phyloP scores from a whole-genome alignment of 2,329 filamentous ascomycete species.

The Fusarium oxysporum region DNA sequence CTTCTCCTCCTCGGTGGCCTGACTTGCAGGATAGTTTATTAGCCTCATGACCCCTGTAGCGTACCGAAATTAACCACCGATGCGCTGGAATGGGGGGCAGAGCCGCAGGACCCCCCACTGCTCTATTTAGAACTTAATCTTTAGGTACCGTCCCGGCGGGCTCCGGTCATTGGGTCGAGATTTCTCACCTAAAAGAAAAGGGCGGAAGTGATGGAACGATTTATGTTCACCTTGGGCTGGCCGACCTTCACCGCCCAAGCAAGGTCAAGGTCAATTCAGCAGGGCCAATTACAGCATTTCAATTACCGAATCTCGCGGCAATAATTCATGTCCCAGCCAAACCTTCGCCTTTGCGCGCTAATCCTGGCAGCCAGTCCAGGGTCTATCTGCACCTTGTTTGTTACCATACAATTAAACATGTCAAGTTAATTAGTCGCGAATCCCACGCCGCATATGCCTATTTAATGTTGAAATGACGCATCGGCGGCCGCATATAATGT shows the following conservation, averaged over 20 bases:
- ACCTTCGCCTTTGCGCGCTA: rapidly evolving
- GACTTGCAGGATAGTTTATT: not conserved
- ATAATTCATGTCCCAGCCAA: rapidly evolving
- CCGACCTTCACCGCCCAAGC: not conserved
- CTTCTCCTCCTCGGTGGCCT: not conserved
- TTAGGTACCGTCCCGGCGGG: not conserved
- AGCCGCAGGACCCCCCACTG: not conserved
- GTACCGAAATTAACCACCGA: not conserved
- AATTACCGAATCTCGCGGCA: not conserved
- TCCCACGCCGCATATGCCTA: not conserved
- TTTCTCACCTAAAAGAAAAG: not conserved
- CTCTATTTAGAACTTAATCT: conserved; percentile 6
- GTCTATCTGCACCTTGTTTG: not conserved
- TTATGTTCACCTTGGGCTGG: not conserved
- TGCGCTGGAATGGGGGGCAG: not conserved
- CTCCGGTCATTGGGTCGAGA: not conserved
- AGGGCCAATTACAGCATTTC: not conserved
- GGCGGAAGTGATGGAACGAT: not conserved
- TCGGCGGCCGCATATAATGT: rapidly evolving
- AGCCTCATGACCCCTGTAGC: not conserved
- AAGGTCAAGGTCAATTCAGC: not conserved
- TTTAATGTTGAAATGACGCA: rapidly evolving
- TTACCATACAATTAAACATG: not conserved
- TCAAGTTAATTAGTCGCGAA: rapidly evolving
- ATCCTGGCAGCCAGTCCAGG: rapidly evolving